Percentiles rank a stretch among this genome's conserved stretches.
phyloP scores from a whole-genome alignment of 2,329 filamentous ascomycete genomes.

The Rutstroemia sp. region DNA sequence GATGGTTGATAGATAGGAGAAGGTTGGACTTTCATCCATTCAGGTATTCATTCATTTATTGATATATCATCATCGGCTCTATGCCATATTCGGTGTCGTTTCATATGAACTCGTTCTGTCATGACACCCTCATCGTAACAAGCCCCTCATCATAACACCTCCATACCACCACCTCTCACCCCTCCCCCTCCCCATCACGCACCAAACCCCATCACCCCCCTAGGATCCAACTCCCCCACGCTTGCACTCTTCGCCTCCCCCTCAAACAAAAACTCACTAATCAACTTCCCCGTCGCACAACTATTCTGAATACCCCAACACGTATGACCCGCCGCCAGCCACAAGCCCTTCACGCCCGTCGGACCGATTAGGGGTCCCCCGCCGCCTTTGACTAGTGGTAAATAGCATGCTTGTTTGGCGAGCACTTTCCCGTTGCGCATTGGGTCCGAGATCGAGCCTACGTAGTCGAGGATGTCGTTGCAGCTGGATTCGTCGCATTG shows the following conservation, averaged over 20 bases:
- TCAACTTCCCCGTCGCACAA: constrained; percentile 74
- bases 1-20: too few relatives aligned
- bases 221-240: constrained; percentile 59
- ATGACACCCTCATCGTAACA: too few relatives aligned
- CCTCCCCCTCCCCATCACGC: too few relatives aligned
- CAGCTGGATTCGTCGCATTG: constrained; percentile 68
- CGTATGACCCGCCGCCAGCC: constrained; percentile 83
- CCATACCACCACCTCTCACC: too few relatives aligned
- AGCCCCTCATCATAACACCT: too few relatives aligned
- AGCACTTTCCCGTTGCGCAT: constrained; percentile 63
- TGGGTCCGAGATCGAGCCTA: constrained; percentile 56
- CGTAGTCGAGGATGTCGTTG: constrained; percentile 78
- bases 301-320: constrained; percentile 99
- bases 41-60: too few relatives aligned
- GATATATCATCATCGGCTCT: too few relatives aligned
- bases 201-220: constrained; percentile 38
- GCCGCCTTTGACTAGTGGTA: constrained; percentile 49
- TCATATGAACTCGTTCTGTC: too few relatives aligned
- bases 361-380: constrained; percentile 71
- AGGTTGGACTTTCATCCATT: too few relatives aligned
- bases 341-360: constrained; percentile 65
- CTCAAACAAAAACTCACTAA: constrained; percentile 73
- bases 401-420: constrained; percentile 82
- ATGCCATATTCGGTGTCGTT: too few relatives aligned
- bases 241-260: constrained; percentile 61